Conservation (phyloP, 306 rosid genomes). For the Cercis canadensis region DNA sequence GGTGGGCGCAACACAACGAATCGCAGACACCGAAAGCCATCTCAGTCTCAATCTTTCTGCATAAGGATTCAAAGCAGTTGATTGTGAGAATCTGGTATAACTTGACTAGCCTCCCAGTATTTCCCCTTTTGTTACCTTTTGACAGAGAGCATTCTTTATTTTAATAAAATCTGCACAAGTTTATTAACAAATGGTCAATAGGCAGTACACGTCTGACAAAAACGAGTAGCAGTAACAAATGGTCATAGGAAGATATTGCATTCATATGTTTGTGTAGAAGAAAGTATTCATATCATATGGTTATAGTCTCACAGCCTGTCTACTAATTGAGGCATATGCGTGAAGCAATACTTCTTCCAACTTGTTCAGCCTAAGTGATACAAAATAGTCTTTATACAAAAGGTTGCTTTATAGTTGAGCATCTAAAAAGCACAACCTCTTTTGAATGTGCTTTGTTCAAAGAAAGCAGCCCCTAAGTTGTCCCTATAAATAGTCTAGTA, state of each 20-base stretch:
- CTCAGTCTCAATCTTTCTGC: slow-evolving; percentile 49
- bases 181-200: slow-evolving; percentile 45
- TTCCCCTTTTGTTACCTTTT: slow-evolving; percentile 43
- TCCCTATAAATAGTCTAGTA: slow-evolving; percentile 84
- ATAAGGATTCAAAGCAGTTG: slow-evolving; percentile 61
- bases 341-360: slow-evolving; percentile 58
- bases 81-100: slow-evolving; percentile 63
- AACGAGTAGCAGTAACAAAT: slow-evolving; percentile 30
- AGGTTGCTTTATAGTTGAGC: slow-evolving; percentile 53
- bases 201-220: slow-evolving; percentile 43
- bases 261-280: slow-evolving; percentile 35
- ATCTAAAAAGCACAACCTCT: slow-evolving; percentile 67
- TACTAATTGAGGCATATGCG: slow-evolving; percentile 44
- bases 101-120: slow-evolving; percentile 51
- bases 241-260: slow-evolving; percentile 34
- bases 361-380: slow-evolving; percentile 53
- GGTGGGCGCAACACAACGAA: slow-evolving; percentile 62
- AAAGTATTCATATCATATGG: slow-evolving; percentile 38
- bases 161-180: slow-evolving; percentile 45
- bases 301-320: slow-evolving; percentile 35
- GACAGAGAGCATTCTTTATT: slow-evolving; percentile 41
- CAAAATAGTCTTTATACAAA: slow-evolving; percentile 45
- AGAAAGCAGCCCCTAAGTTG: slow-evolving; percentile 42
- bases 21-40: slow-evolving; percentile 57
- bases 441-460: slow-evolving; percentile 57